Conservation (phyloP, 306 rosid genomes). For the Castanospermum australe region DNA sequence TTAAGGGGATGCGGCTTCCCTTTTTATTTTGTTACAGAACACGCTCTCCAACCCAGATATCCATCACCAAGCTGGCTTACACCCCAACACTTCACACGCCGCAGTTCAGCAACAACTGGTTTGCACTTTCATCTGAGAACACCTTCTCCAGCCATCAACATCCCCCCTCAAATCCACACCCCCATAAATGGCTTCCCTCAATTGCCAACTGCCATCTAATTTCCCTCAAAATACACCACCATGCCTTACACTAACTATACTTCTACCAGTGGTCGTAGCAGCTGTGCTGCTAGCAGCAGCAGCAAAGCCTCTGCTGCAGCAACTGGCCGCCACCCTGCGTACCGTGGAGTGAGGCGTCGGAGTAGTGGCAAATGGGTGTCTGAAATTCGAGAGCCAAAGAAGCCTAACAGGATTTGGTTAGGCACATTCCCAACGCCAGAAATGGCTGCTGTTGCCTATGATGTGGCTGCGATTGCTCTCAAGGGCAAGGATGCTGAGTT, state of each 20-base stretch:
- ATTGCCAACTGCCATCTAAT: background rate
- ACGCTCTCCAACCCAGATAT: constrained; percentile 34
- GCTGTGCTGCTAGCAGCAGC: background rate
- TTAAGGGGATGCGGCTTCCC: background rate
- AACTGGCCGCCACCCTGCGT: background rate
- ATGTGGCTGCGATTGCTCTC: constrained; percentile 88
- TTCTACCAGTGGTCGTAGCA: background rate
- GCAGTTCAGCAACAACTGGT: constrained; percentile 33
- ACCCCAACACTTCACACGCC: background rate
- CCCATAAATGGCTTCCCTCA: constrained; percentile 24
- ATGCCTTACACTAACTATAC: background rate
- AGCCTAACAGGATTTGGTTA: constrained; percentile 19
- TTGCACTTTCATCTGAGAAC: background rate
- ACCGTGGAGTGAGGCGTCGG: constrained; percentile 25
- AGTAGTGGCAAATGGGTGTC: constrained; percentile 30
- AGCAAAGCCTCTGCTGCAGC: background rate
- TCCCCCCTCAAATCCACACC: background rate
- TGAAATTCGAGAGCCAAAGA: constrained; percentile 24
- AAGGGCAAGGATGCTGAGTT: constrained; percentile 74
- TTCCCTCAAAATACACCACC: background rate
- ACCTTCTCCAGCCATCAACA: background rate
- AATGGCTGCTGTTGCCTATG: constrained; percentile 95
- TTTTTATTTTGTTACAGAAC: background rate
- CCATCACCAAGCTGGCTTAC: constrained; percentile 10
- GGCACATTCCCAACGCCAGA: constrained; percentile 88